phyloP scores from a whole-genome alignment of 2,329 filamentous ascomycete genomes.

The Clarireedia paspali region DNA sequence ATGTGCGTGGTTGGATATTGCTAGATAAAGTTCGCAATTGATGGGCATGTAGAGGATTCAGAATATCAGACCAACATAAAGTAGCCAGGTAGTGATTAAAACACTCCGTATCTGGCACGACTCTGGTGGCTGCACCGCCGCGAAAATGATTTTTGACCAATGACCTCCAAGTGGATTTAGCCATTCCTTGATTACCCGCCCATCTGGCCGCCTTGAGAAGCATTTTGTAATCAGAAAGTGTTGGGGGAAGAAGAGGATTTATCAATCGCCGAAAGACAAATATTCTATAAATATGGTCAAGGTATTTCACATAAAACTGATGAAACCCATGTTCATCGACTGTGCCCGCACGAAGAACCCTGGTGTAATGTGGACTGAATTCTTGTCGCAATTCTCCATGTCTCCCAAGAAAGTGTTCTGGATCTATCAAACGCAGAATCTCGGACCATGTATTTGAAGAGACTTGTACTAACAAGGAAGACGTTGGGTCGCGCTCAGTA shows the following conservation, averaged over 20 bases:
- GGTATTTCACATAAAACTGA: conserved; percentile 19
- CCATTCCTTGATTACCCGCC: conserved; percentile 37
- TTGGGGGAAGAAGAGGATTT: conserved; percentile 32
- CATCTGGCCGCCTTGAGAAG: conserved; percentile 44
- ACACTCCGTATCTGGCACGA: conserved; percentile 40
- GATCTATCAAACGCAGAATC: conserved; percentile 55
- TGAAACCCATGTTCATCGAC: conserved; percentile 12
- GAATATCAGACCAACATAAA: conserved; percentile 37
- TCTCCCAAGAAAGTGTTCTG: conserved; percentile 40
- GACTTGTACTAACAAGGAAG: conserved; percentile 3
- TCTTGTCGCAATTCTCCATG: conserved; percentile 39
- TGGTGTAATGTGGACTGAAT: conserved; percentile 41
- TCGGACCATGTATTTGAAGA: conserved; percentile 53
- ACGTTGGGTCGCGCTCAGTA: conserved; percentile 11
- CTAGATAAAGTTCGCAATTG: conserved; percentile 26
- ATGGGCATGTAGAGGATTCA: conserved; percentile 32
- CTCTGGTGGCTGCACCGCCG: neutral
- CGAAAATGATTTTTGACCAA: conserved; percentile 30
- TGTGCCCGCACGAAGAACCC: conserved; percentile 7
- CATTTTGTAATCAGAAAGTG: conserved; percentile 41
- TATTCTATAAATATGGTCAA: conserved; percentile 15
- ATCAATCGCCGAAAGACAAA: conserved; percentile 33
- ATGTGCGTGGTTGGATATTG: conserved; percentile 22
- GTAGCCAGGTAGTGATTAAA: conserved; percentile 48
- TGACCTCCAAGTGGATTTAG: conserved; percentile 38